Base-by-base conservation (phyloP, 2,329 filamentous ascomycete species). In the Xenosphaeropsis pyriputrescens region DNA sequence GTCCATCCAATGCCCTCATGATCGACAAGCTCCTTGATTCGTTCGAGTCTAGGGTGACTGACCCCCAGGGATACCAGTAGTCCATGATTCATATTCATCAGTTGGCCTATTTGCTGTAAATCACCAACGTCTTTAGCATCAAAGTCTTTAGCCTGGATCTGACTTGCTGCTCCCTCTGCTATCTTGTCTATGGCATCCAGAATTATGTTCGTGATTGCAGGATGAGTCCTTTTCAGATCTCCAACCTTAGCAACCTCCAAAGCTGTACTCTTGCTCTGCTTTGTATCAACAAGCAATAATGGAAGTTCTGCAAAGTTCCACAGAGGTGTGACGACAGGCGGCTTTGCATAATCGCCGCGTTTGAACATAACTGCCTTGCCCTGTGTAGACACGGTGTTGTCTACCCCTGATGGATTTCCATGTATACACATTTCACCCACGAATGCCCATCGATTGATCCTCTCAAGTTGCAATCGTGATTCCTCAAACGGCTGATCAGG, bases 381-480 rank as follows among this genome's bases (percentile, higher is more conserved):
- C 51, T 93, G 84, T 11, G 88, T 83, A 11, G 89, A 72, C 18
- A 98, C 89, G 2, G 91, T 98, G 58, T 98, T 98, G 61, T 98
- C 91, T 32, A 98, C 85, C 0, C 91, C 91, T 0, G 85, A 94
- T 1, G 91, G 91, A 53, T 93, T 96, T 29, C 89, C 91, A 55
- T 98, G 91, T 45, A 96, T 95, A 60, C 86, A 91, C 75, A 96
- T 82, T 58, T 98, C 91, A 17, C 82, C 82, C 1, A 98, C 91
- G 58, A 95, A 96, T 0, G 91, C 88, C 91, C 93, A 98, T 43
- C 83, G 74, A 59, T 98, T 98, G 61, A 98, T 95, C 45, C 89
- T 77, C 62, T 96, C 88, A 19, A 96, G 72, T 56, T 98, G 89
- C 32, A 86, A 61, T 42, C 83, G 77, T n/a, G 85, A 85, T 61